Conservation (phyloP, 2,329 filamentous ascomycete genomes). For the Penicillium sp. region DNA sequence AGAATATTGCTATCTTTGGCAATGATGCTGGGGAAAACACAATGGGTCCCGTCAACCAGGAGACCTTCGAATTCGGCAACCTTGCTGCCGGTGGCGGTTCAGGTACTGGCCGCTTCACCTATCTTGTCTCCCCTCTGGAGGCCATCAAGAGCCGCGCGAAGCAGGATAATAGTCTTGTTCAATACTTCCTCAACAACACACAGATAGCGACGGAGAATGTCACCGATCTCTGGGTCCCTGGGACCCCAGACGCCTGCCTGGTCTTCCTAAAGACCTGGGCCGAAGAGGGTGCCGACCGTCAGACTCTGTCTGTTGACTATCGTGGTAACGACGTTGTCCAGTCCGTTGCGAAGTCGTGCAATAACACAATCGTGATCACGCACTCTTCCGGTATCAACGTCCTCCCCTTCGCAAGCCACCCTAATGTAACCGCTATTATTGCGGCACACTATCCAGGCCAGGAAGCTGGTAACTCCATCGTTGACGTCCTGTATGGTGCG, state of each 20-base stretch:
- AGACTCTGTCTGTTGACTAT: conserved; percentile 69
- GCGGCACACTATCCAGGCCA: conserved; percentile 41
- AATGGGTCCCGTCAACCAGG: background rate
- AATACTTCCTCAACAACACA: conserved; percentile 25
- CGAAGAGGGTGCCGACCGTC: conserved; percentile 25
- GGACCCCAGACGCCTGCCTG: background rate
- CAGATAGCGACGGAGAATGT: background rate
- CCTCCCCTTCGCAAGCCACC: conserved; percentile 53
- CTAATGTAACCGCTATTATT: conserved; percentile 81
- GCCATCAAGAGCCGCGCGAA: conserved; percentile 31
- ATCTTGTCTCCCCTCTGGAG: conserved; percentile 32
- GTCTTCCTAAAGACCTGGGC: conserved; percentile 11
- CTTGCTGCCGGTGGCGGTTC: conserved; percentile 24
- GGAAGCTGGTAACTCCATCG: conserved; percentile 15
- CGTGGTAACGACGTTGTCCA: conserved; percentile 80
- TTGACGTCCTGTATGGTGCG: conserved; percentile 18
- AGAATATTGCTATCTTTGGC: conserved; percentile 55
- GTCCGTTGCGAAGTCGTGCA: conserved; percentile 71
- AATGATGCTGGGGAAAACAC: conserved; percentile 48
- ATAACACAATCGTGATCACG: conserved; percentile 87
- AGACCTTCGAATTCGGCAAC: conserved; percentile 14
- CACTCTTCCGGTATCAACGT: conserved; percentile 76
- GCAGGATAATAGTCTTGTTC: conserved; percentile 28
- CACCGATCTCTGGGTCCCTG: too few species aligned
- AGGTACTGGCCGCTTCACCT: conserved; percentile 26